phyloP scores from a whole-genome alignment of 176 grass and related monocot species.

The Oryza officinalis region DNA sequence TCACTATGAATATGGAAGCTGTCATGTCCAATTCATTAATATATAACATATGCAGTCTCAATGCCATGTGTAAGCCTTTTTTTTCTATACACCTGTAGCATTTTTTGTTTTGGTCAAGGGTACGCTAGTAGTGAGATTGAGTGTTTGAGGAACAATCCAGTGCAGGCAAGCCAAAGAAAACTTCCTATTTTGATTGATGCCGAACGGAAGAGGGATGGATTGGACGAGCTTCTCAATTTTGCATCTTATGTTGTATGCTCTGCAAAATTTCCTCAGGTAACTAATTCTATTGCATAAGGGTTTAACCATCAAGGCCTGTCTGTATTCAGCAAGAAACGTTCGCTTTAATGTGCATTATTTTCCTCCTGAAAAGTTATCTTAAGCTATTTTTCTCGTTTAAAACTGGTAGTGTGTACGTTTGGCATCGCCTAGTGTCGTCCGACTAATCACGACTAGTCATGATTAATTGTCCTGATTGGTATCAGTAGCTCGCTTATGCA shows the following conservation, averaged over 20 bases:
- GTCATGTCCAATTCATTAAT: background rate
- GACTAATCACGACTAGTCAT: no score
- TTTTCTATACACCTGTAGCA: background rate
- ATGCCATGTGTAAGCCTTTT: background rate
- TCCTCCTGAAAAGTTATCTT: background rate
- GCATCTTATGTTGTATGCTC: constrained; percentile 90
- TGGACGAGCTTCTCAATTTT: constrained; percentile 82
- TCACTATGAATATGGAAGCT: background rate
- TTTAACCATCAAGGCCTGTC: background rate
- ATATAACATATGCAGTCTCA: background rate
- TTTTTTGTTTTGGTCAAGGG: constrained; percentile 1
- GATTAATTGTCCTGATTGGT: no score
- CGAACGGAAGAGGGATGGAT: constrained; percentile 84
- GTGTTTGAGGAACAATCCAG: constrained; percentile 65
- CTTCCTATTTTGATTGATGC: constrained; percentile 85
- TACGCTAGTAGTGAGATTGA: constrained; percentile 36
- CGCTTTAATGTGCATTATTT: background rate
- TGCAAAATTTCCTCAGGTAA: constrained; percentile 79
- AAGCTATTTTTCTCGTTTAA: constrained; percentile 6
- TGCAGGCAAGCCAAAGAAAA: constrained; percentile 92
- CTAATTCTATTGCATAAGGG: constrained; percentile 12
- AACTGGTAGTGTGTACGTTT: background rate
- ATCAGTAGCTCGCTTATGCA: no score
- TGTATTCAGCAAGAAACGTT: constrained; percentile 5
- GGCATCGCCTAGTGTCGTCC: background rate